Evolutionary conservation across 108 stramenopile species (phyloP).

Genomic region (Bacterosira constricta): DNA sequence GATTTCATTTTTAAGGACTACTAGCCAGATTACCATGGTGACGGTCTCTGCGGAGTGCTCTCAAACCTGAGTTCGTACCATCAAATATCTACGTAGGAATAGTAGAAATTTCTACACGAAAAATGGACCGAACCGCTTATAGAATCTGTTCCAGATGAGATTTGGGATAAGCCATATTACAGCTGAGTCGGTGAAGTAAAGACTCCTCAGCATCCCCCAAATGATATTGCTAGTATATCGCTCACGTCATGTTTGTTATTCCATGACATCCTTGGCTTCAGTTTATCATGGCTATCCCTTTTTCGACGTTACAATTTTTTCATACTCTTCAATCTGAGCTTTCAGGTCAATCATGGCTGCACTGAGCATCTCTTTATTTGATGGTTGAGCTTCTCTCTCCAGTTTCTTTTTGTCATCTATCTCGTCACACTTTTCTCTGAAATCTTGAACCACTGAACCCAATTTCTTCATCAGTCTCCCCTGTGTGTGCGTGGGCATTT

Average conservation of each 20-base stretch:
- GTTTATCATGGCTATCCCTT: background rate
- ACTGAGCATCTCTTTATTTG: conserved; percentile 31
- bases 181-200: too few species aligned
- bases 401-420: conserved; percentile 37
- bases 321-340: conserved; percentile 45
- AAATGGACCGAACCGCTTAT: conserved; percentile 8
- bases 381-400: conserved; percentile 19
- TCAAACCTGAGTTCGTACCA: conserved; percentile 22
- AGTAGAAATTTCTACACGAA: too few species aligned
- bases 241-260: conserved; percentile 6
- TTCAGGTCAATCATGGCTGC: conserved; percentile 45
- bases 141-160: conserved; percentile 29
- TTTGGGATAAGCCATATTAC: too few species aligned
- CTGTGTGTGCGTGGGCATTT: too few species aligned
- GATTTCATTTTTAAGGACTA: too few species aligned
- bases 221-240: background rate
- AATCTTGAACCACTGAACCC: conserved; percentile 33
- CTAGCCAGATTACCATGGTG: too few species aligned
- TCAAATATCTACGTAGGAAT: too few species aligned
- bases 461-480: conserved; percentile 39
- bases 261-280: too few species aligned
- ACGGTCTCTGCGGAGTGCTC: too few species aligned
- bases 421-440: conserved; percentile 43
- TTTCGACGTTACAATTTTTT: conserved; percentile 21
- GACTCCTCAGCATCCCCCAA: too few species aligned